A percentile compares a stretch with the other conserved stretches of the same genome.
These are phyloP conservation scores for Bacidia rubella DNA, from an alignment of 495 filamentous ascomycete genomes.

Conservation along the genomic window DNA sequence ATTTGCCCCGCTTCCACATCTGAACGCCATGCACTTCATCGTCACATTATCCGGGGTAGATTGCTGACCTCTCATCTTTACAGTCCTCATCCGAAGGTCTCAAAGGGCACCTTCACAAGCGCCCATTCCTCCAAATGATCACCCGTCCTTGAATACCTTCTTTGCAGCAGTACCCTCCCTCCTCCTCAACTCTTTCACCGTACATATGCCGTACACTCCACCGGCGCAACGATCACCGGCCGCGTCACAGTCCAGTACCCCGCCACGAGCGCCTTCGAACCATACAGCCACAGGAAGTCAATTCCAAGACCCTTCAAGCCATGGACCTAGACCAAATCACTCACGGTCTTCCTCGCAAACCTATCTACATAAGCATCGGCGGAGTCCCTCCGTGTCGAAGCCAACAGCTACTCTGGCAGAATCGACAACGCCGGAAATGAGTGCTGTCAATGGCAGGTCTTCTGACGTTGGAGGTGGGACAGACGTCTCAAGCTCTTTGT, in stretches of 20 bases:
- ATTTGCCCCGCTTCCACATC: neutral
- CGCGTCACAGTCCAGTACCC: slow-evolving; percentile 29
- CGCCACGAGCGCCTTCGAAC: slow-evolving; percentile 13
- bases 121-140: neutral
- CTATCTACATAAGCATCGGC: slow-evolving; percentile 54
- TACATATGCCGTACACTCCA: slow-evolving; percentile 73
- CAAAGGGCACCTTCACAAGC: neutral
- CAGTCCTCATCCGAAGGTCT: neutral
- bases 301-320: slow-evolving; percentile 18
- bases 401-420: slow-evolving; percentile 19
- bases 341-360: slow-evolving; percentile 70
- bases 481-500: slow-evolving; percentile 66
- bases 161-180: neutral
- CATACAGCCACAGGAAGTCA: slow-evolving; percentile 9
- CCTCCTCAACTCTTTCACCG: slow-evolving; percentile 7
- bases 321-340: slow-evolving; percentile 36
- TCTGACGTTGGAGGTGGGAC: slow-evolving; percentile 36
- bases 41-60: neutral
- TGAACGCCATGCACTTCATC: neutral
- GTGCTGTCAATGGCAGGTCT: slow-evolving; percentile 27
- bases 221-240: slow-evolving; percentile 62
- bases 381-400: slow-evolving; percentile 44
- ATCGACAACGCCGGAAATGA: slow-evolving; percentile 27
- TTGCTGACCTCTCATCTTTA: neutral
- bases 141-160: slow-evolving; percentile 5